These are phyloP conservation scores for Exophiala aquamarina DNA, from an alignment of 2,329 filamentous ascomycete genomes.

Conservation along the genomic window DNA sequence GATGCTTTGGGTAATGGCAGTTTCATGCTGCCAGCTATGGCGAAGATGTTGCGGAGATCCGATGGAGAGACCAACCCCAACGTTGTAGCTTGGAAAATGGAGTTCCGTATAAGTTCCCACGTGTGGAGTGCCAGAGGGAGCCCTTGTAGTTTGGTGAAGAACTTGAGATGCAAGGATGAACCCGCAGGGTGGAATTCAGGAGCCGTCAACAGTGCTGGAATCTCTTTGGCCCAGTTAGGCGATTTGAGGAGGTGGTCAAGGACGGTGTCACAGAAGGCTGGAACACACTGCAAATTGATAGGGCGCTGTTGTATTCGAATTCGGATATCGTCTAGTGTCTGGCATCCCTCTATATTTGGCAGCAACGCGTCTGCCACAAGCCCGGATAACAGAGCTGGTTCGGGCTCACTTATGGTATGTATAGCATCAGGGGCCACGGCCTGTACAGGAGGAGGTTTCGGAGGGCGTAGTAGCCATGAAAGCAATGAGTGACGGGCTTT, in stretches of 20 bases:
- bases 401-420: too few species aligned
- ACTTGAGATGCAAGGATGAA: slow-evolving; percentile 15
- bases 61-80: neutral
- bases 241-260: slow-evolving; percentile 14
- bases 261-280: slow-evolving; percentile 10
- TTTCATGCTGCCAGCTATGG: too few species aligned
- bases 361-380: too few species aligned
- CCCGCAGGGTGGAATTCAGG: slow-evolving; percentile 24
- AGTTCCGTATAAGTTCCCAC: slow-evolving; percentile 11
- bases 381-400: too few species aligned
- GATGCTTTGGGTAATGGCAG: too few species aligned
- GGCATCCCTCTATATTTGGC: slow-evolving; percentile 1
- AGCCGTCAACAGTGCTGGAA: slow-evolving; percentile 23
- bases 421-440: too few species aligned
- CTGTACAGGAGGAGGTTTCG: neutral
- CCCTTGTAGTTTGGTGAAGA: slow-evolving; percentile 1
- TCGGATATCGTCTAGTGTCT: slow-evolving; percentile 13
- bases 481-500: neutral
- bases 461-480: neutral
- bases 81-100: slow-evolving; percentile 7
- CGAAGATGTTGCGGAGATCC: neutral
- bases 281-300: slow-evolving; percentile 8
- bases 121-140: neutral
- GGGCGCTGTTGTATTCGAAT: slow-evolving; percentile 3
- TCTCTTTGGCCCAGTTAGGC: slow-evolving; percentile 10